Base-by-base conservation (phyloP, 495 filamentous ascomycete genomes). In the Aspergillus biplanus region DNA sequence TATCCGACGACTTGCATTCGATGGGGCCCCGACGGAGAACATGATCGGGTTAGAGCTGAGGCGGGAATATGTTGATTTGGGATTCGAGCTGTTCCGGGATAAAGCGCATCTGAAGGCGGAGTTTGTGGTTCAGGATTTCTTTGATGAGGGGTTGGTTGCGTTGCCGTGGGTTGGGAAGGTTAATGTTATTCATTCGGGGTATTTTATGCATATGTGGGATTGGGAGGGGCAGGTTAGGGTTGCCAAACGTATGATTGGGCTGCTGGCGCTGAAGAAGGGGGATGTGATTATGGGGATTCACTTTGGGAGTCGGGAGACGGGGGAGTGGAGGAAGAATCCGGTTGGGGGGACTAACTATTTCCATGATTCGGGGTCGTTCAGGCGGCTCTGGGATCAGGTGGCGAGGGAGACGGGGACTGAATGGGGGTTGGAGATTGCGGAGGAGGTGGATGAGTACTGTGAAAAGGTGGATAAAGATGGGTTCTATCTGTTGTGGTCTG, bases 121-220 rank as follows among this genome's bases (percentile, higher is more conserved):
- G 4, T 71, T 75, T 33, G 42, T 73, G 1, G 64, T 65, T 18
- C 62, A 52, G 33, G 70, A 75, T 52, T 31, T 77, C 33, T 64
- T 75, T 31, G 52, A 59, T 15, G 48, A 52, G n/a, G 58, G 52
- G 4, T 42, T 71, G 13, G 13, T 56, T 11, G 42, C 44, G 16
- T 9, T 56, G 8, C 34, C 44, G 16, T 42, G 68, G 2, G 42
- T 59, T 6, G 71, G 69, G 11, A 68, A 68, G 47, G 63, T 75
- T 31, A 66, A 72, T 33, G 69, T 77, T 16, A 56, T 77, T 12
- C 52, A 66, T 31, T 58, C 66, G 18, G 58, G 64, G 1, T 52
- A 61, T 5, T 65, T 80, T 27, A 59, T 80, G n/a, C 77, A 80
- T 64, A 61, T 73, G 7, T 80, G 73, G 67, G 64, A 64, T 27